These are phyloP conservation scores for Patellaria atrata DNA, from an alignment of 495 filamentous ascomycete species.

Conservation along the genomic window DNA sequence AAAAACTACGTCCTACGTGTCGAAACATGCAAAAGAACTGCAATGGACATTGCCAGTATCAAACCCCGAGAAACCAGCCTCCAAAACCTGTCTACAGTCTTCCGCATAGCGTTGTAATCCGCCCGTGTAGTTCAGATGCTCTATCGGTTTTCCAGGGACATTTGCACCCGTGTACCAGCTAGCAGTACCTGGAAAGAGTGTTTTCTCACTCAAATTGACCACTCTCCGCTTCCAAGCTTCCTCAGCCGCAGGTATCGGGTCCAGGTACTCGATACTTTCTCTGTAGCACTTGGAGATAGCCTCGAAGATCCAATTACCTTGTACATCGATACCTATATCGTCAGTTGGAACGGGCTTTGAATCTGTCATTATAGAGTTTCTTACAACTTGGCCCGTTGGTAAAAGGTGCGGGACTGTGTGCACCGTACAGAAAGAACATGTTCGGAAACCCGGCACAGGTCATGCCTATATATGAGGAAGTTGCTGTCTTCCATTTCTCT, in stretches of 20 bases:
- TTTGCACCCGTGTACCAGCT: slow-evolving; percentile 31
- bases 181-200: slow-evolving; percentile 33
- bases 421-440: slow-evolving; percentile 39
- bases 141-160: slow-evolving; percentile 33
- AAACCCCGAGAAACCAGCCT: slow-evolving; percentile 21
- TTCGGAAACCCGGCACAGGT: slow-evolving; percentile 37
- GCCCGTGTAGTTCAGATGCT: slow-evolving; percentile 33
- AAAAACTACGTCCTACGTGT: too few species aligned
- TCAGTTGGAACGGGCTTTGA: not conserved
- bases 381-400: slow-evolving; percentile 35
- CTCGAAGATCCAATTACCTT: slow-evolving; percentile 38
- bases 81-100: slow-evolving; percentile 20
- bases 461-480: slow-evolving; percentile 36
- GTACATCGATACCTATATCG: slow-evolving; percentile 35
- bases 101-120: slow-evolving; percentile 26
- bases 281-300: slow-evolving; percentile 30
- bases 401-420: slow-evolving; percentile 36
- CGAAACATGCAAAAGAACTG: too few species aligned
- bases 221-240: slow-evolving; percentile 33
- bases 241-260: slow-evolving; percentile 33
- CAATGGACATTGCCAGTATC: too few species aligned
- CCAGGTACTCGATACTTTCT: slow-evolving; percentile 29
- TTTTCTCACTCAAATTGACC: slow-evolving; percentile 28
- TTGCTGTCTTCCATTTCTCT: slow-evolving; percentile 35
- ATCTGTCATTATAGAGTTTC: too few species aligned